These are phyloP conservation scores for Carex myosuroides DNA, from an alignment of 176 grass and related monocot genomes.

Conservation along the genomic window DNA sequence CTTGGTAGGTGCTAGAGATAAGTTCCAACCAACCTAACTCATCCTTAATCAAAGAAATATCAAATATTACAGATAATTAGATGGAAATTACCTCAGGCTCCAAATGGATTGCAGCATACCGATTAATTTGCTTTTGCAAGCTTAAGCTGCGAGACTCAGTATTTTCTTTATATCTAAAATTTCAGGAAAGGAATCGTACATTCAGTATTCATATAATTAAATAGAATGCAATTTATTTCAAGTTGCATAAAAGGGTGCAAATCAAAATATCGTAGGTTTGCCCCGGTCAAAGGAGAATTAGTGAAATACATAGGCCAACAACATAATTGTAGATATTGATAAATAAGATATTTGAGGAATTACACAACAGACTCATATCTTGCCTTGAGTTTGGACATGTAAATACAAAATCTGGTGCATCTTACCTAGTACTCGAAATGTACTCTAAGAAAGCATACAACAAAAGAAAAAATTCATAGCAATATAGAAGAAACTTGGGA, in stretches of 20 bases:
- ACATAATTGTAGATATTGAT: not conserved
- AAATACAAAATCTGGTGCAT: not conserved
- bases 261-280: not conserved
- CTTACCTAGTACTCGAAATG: not conserved
- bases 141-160: slow-evolving; percentile 44
- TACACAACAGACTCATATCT: not conserved
- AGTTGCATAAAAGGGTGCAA: not conserved
- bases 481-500: not conserved
- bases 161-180: slow-evolving; percentile 75
- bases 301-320: not conserved
- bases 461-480: not conserved
- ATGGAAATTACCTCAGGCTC: slow-evolving; percentile 53
- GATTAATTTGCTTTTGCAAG: slow-evolving; percentile 74
- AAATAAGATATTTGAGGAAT: not conserved
- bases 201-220: not conserved
- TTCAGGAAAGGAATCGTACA: not conserved
- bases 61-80: slow-evolving; percentile 5
- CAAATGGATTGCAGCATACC: slow-evolving; percentile 73
- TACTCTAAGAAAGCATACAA: not conserved
- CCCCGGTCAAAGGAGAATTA: not conserved
- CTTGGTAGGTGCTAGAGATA: not conserved
- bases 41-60: slow-evolving; percentile 17
- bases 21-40: not conserved
- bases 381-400: not conserved
- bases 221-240: not conserved